Conservation (phyloP, 192 early-diverging fungal species). For the Backusella australiensis region DNA sequence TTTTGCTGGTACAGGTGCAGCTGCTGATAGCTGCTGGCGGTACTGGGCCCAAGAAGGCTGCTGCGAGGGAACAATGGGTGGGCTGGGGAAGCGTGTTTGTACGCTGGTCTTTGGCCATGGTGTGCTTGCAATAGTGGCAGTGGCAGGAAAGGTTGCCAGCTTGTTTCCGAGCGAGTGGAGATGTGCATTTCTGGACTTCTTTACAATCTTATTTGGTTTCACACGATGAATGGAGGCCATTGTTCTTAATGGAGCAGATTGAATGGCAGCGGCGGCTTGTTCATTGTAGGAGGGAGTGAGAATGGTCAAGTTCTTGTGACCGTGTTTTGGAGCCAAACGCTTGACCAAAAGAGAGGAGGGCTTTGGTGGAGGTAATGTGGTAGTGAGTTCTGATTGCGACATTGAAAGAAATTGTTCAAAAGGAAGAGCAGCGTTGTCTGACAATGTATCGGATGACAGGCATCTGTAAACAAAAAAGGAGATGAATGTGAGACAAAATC, state of each 20-base stretch:
- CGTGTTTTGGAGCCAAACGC: slow-evolving; percentile 37
- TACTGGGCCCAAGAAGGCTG: slow-evolving; percentile 11
- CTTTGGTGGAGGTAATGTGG: slow-evolving; percentile 7
- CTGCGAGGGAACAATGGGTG: slow-evolving; percentile 38
- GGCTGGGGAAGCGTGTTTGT: slow-evolving; percentile 27
- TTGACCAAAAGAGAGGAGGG: slow-evolving; percentile 18
- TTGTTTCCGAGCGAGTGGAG: slow-evolving; percentile 12
- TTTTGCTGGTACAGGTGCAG: not conserved
- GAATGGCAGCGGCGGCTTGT: not conserved
- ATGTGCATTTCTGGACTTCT: slow-evolving; percentile 19
- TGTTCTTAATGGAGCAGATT: not conserved
- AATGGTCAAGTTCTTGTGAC: slow-evolving; percentile 41
- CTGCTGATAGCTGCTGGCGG: not conserved
- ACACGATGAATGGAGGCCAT: not conserved
- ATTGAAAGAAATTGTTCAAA: slow-evolving; percentile 2
- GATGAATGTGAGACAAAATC: slow-evolving; percentile 10
- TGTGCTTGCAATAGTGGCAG: not conserved
- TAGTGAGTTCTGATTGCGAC: slow-evolving; percentile 2
- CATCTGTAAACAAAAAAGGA: slow-evolving; percentile 12
- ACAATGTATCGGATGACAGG: slow-evolving; percentile 8
- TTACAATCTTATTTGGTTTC: not conserved
- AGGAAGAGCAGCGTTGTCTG: not conserved
- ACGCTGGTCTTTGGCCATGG: slow-evolving; percentile 8
- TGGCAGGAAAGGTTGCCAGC: slow-evolving; percentile 18
- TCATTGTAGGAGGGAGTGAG: slow-evolving; percentile 42